Base-by-base conservation (phyloP, 2,329 filamentous ascomycete species). In the Ophiostoma perfectum region DNA sequence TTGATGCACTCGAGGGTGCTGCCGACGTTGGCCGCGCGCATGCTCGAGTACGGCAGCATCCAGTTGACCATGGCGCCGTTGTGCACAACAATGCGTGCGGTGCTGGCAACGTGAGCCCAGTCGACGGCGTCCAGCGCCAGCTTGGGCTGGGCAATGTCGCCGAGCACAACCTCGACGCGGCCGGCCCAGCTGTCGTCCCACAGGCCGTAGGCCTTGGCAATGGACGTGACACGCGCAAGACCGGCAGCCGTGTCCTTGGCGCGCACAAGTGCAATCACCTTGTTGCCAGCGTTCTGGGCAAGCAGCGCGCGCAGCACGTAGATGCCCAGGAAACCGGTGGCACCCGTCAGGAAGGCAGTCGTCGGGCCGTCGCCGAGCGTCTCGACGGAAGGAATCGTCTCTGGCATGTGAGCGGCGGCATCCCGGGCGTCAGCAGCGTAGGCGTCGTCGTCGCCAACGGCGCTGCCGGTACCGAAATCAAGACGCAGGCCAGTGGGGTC, bases 251-350 rank as follows among this genome's bases (percentile, higher is more conserved):
- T 74, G 69, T 86, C 86, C 76, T 89, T 88, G 52, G 87, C 87
- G 66, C 93, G 89, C 4, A 96, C 89, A 69, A 93, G 88, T 0
- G 89, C 88, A 69, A 96, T 87, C 9, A 96, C 82, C 72, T 85
- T 88, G 14, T 86, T 80, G 18, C 80, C 78, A 16, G 79, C 79
- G 9, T 81, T 80, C 38, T 89, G 82, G 52, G 84, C 84, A 1
- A 97, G 82, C 1, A 97, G 78, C 68, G 96, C 91, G 68, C 85
- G 85, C 44, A 96, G 80, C 11, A 97, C 81, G 75, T 93, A 96
- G 0, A 91, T 85, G 41, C 93, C 93, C 27, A 97, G 79, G 81
- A 97, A 97, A 2, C 93, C 93, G 5, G 93, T 97, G 4, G 91
- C 92, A 60, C 94, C 93, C 2, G 93, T 97, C 5, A 97, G 80